Percentiles rank a stretch among this genome's conserved stretches.
phyloP scores from a whole-genome alignment of 78 protist species.

The Speleostelium caveatum region DNA sequence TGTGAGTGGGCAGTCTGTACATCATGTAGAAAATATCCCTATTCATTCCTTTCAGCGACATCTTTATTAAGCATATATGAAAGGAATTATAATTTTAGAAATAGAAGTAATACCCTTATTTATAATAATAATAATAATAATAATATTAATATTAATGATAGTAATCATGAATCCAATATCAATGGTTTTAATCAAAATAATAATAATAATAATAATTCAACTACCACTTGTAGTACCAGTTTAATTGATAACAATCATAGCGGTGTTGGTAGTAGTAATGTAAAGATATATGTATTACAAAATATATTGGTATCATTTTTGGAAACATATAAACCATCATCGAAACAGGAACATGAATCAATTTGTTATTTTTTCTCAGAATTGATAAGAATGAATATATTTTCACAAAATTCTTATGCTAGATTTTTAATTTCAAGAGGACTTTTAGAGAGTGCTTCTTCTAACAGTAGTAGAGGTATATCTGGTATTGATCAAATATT shows the following conservation, averaged over 20 bases:
- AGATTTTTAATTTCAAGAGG: conserved; percentile 71
- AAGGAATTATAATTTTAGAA: conserved; percentile 33
- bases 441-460: conserved; percentile 5
- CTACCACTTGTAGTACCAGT: neutral
- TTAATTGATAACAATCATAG: neutral
- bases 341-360: neutral
- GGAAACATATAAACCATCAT: conserved; percentile 33
- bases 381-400: conserved; percentile 24
- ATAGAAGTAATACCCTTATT: neutral
- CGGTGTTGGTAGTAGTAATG: neutral
- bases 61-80: conserved; percentile 40
- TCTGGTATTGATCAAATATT: neutral
- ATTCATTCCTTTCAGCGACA: conserved; percentile 22
- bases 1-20: conserved; percentile 79
- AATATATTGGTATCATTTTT: conserved; percentile 57
- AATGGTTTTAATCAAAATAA: too few relatives aligned
- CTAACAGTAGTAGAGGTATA: neutral
- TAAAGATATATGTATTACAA: conserved; percentile 48
- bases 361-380: conserved; percentile 65
- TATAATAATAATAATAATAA: neutral
- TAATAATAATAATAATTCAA: neutral
- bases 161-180: neutral
- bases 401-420: conserved; percentile 73
- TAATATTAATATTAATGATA: neutral
- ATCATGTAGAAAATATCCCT: conserved; percentile 39